Conservation (phyloP, 2,329 filamentous ascomycete genomes). For the Bipolaris victoriae region DNA sequence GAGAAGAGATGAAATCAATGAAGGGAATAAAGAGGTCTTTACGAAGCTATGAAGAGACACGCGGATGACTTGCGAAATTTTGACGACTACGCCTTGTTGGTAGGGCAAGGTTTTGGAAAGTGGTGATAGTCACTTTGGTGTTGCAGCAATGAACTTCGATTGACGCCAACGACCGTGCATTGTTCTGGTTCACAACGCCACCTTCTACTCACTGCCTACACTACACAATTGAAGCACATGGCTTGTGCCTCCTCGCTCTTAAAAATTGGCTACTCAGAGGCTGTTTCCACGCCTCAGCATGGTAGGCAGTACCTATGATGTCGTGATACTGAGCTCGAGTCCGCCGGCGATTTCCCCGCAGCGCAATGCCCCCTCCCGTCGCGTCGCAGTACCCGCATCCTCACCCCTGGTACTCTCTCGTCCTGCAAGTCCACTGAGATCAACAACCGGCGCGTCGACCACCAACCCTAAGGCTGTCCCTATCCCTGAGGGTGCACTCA, state of each 20-base stretch:
- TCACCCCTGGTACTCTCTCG: constrained; percentile 36
- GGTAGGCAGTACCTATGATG: constrained; percentile 33
- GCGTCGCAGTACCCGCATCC: constrained; percentile 37
- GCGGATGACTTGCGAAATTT: background rate
- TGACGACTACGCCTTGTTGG: background rate
- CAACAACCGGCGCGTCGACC: constrained; percentile 33
- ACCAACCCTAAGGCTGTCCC: constrained; percentile 34
- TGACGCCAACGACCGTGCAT: constrained; percentile 7
- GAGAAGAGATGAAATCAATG: background rate
- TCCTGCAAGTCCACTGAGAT: constrained; percentile 22
- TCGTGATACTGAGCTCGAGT: constrained; percentile 43
- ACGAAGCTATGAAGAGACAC: background rate
- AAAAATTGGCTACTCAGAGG: constrained; percentile 13
- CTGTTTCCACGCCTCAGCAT: constrained; percentile 27
- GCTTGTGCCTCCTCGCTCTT: background rate
- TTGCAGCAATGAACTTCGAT: constrained; percentile 11
- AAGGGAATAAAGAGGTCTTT: background rate
- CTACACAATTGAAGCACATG: constrained; percentile 5
- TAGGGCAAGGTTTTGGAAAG: constrained; percentile 2
- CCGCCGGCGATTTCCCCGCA: constrained; percentile 36
- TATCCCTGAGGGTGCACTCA: constrained; percentile 31
- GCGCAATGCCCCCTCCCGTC: constrained; percentile 29
- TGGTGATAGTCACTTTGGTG: constrained; percentile 15
- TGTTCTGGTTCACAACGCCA: constrained; percentile 6
- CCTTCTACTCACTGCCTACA: background rate